Evolutionary conservation across 78 protist genomes (phyloP), one percentile per base, ranked within the genome.

Genomic region (Tieghemostelium lacteum): DNA sequence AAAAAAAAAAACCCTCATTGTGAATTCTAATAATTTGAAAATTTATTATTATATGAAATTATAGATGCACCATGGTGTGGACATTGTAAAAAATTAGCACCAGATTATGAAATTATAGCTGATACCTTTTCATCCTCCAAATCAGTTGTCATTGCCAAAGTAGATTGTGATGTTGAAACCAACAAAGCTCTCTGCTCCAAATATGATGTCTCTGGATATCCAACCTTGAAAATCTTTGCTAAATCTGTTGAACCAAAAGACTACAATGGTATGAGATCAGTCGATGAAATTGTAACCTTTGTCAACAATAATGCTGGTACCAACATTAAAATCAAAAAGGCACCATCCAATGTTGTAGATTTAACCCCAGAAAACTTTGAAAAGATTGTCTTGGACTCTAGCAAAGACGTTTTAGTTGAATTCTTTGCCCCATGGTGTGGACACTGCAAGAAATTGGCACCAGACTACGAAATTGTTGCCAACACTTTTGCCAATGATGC

Each of bases 381-480:
- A 14, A 3, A 19, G 26, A 28, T 65, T 26, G 97, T 76, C 54
- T 50, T 77, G 74, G 94, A 94, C 73, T 22, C 3, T 14, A 19
- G 24, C 49, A 93, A 93, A 76, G 85, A 94, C 45, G 94, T 89
- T 29, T 73, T 94, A 39, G 96, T 94, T 37, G 94, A 94, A 67
- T 94, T 94, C 89, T 94, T 69, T 76, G 96, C 96, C 19, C 96
- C 96, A 57, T 80, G 98, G 98, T 97, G 98, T 63, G 98, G 98
- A 31, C 98, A 97, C 80, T 97, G 98, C 85, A 94, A 97, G 73
- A 62, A 77, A 57, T 57, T 96, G 31, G 96, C 88, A 17, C 97
- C 97, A 74, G 93, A 70, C 45, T 97, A 64, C 69, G 96, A 86
- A 55, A 62, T 75, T 54, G 78, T 91, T 61, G 95, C 94, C 49